phyloP scores from a whole-genome alignment of 371 early-diverging fungal species.

The Rhizopus sp. region DNA sequence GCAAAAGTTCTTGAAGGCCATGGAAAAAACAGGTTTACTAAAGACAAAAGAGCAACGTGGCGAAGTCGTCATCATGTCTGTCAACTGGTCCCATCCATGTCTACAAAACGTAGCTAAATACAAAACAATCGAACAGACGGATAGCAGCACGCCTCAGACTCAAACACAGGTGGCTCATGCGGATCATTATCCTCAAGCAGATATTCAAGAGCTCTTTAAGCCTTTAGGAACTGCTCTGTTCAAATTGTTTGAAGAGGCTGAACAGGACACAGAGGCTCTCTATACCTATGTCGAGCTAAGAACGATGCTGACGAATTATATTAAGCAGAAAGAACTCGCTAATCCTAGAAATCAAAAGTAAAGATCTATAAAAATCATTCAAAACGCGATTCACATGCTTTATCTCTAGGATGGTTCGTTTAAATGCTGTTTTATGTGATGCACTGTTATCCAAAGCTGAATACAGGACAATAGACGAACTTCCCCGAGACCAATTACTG shows the following conservation, averaged over 20 bases:
- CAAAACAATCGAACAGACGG: slow-evolving; percentile 33
- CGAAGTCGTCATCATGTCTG: slow-evolving; percentile 56
- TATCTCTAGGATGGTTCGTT: slow-evolving; percentile 44
- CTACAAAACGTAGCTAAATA: slow-evolving; percentile 30
- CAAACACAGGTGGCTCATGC: neutral
- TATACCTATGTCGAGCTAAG: slow-evolving; percentile 62
- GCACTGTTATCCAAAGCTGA: slow-evolving; percentile 63
- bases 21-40: slow-evolving; percentile 67
- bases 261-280: slow-evolving; percentile 51
- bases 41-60: slow-evolving; percentile 73
- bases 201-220: slow-evolving; percentile 57
- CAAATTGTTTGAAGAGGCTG: slow-evolving; percentile 56
- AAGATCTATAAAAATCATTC: neutral
- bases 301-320: slow-evolving; percentile 56
- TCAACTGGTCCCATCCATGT: slow-evolving; percentile 60
- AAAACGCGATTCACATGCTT: neutral
- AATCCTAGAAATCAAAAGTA: slow-evolving; percentile 65
- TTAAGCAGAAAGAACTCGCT: slow-evolving; percentile 55
- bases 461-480: slow-evolving; percentile 48
- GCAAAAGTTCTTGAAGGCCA: slow-evolving; percentile 71
- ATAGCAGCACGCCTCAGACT: neutral
- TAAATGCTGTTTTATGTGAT: slow-evolving; percentile 65
- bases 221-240: slow-evolving; percentile 46
- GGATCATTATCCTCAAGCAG: slow-evolving; percentile 5
- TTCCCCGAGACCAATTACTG: slow-evolving; percentile 61